Base-by-base conservation (phyloP, 768 basidiomycete species). In the Xanthoconium stramineum region DNA sequence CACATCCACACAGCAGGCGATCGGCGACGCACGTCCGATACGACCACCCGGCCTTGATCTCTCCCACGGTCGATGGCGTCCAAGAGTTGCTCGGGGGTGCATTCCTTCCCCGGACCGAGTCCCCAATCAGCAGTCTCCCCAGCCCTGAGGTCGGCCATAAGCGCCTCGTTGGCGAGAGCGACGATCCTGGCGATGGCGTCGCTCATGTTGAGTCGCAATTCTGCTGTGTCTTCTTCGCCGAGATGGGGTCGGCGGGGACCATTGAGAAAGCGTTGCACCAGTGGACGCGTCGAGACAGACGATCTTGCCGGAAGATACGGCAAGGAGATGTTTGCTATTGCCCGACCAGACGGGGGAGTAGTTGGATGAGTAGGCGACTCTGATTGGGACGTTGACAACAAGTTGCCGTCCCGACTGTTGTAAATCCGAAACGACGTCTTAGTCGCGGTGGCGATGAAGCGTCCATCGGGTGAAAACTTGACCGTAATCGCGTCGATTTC, bases 171-270 rank as follows among this genome's bases (percentile, higher is more conserved):
- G 4, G 94, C 91, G 30, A 99, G 85, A 35, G 81, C 74, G 42
- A 91, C 80, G 57, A 98, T 90, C 42, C 89, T 82, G 28, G 61
- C 65, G 10, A 58, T 63, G 24, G 24, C 24, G 24, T 24, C 24
- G 3, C 75, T 75, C 9, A 74, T 73, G 42, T 78, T 80, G 2
- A 65, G 69, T 8, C 89, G 82, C 19, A 98, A 73, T 51, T 93
- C 91, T 0, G 83, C 76, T 0, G 96, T 86, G 69, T 97, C 93
- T 72, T 99, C 96, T 72, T 99, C 97, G 33, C 95, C 97, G 38
- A 98, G 66, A 98, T 91, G 10, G 82, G 82, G 72, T 98, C 94
- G 1, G 78, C 63, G 0, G 95, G 96, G 73, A 97, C 24, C 24
- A 24, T 24, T 24, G 24, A 24, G 24, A 24, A 24, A 24, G 24